Evolutionary conservation across 75 land plant species (phyloP).

Genomic region (Cryptomeria japonica): DNA sequence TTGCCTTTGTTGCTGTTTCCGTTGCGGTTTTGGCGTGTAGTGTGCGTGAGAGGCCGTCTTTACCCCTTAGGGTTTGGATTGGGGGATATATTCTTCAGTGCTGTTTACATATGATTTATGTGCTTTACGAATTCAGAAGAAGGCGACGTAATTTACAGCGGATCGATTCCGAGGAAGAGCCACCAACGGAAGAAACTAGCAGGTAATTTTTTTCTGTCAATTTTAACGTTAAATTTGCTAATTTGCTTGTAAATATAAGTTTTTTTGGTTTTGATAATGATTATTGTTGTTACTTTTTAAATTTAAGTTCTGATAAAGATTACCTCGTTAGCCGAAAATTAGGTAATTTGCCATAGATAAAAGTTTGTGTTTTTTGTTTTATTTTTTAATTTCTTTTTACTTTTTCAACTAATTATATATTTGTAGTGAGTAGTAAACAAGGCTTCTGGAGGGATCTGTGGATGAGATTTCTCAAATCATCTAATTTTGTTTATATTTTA

Average conservation of each 20-base stretch:
- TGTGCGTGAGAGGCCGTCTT: slow-evolving; percentile 37
- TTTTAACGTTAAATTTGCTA: neutral
- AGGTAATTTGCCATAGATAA: neutral
- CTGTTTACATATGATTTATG: slow-evolving; percentile 56
- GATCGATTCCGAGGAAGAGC: slow-evolving; percentile 7
- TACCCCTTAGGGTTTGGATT: slow-evolving; percentile 69
- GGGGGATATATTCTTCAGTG: slow-evolving; percentile 67
- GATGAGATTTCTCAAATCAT: neutral
- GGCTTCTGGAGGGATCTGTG: neutral
- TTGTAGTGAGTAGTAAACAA: neutral
- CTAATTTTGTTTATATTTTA: neutral
- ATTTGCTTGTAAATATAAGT: too few species aligned
- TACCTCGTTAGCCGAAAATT: too few species aligned
- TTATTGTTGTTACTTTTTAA: too few species aligned
- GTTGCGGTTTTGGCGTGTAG: slow-evolving; percentile 40
- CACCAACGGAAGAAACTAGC: neutral
- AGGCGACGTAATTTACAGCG: slow-evolving; percentile 6
- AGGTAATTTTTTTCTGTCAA: neutral
- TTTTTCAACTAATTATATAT: too few species aligned
- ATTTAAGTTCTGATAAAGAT: too few species aligned
- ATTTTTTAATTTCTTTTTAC: too few species aligned
- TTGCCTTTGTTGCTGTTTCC: slow-evolving; percentile 62
- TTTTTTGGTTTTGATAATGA: too few species aligned
- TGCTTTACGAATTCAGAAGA: slow-evolving; percentile 55
- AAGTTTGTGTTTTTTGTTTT: too few species aligned